Evolutionary conservation across 164 flowering plant genomes (phyloP).

Genomic region (Aristolochia fimbriata): DNA sequence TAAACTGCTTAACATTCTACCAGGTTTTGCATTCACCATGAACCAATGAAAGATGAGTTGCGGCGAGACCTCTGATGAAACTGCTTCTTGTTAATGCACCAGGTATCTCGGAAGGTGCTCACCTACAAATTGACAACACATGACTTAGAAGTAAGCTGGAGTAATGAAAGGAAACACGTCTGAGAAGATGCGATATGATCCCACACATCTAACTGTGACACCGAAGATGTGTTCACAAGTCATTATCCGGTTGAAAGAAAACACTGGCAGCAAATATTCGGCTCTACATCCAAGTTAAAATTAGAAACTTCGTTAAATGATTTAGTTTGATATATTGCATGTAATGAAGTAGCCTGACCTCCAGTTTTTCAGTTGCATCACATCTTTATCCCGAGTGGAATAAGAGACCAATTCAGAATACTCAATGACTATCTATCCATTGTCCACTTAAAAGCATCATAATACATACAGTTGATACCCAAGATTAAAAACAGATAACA

Average conservation of each 20-base stretch:
- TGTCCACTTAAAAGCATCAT: not conserved
- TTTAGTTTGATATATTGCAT: too few relatives aligned
- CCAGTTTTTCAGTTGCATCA: too few relatives aligned
- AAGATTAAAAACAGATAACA: not conserved
- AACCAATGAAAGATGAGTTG: slow-evolving; percentile 17
- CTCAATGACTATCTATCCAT: too few relatives aligned
- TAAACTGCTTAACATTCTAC: not conserved
- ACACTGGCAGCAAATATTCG: not conserved
- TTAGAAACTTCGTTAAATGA: too few relatives aligned
- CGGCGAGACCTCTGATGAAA: slow-evolving; percentile 40
- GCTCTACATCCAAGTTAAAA: not conserved
- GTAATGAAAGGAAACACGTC: not conserved
- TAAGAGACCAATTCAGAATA: too few relatives aligned
- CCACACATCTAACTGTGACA: not conserved
- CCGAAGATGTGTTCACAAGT: not conserved
- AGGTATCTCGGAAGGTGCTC: slow-evolving; percentile 61
- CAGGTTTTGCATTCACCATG: slow-evolving; percentile 30
- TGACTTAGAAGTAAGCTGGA: not conserved
- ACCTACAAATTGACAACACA: slow-evolving; percentile 26
- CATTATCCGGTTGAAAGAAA: not conserved
- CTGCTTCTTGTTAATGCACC: slow-evolving; percentile 72
- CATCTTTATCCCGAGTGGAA: too few relatives aligned
- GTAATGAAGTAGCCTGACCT: too few relatives aligned
- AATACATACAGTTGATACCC: not conserved
- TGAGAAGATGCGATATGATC: not conserved